Percentiles rank a stretch among this genome's conserved stretches.
Conservation (phyloP, 306 rosid species). For the Purshia tridentata region DNA sequence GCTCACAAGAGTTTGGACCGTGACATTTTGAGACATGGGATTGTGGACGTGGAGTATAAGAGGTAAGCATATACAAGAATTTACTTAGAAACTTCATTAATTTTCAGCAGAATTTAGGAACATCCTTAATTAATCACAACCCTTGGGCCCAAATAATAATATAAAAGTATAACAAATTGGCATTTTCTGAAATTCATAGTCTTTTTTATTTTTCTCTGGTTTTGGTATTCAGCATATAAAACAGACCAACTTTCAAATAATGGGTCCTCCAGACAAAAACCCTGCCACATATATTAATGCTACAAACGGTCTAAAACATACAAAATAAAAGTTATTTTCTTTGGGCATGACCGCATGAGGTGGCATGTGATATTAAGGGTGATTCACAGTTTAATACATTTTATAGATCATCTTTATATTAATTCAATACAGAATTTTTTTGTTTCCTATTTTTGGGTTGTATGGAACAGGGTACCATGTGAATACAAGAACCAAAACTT, state of each 20-base stretch:
- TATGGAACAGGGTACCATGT: constrained; percentile 65
- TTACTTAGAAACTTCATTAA: not conserved
- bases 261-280: constrained; percentile 22
- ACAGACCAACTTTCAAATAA: constrained; percentile 16
- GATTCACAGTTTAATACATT: too few relatives aligned
- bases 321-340: not conserved
- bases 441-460: not conserved
- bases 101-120: not conserved
- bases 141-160: not conserved
- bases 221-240: too few relatives aligned
- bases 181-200: not conserved
- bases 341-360: too few relatives aligned
- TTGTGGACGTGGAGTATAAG: constrained; percentile 70
- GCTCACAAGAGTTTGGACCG: constrained; percentile 51
- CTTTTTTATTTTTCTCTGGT: constrained; percentile 12
- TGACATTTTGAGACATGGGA: constrained; percentile 53
- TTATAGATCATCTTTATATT: too few relatives aligned
- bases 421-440: not conserved
- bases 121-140: not conserved
- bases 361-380: too few relatives aligned
- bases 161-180: not conserved
- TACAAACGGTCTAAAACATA: constrained; percentile 42
- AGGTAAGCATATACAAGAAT: constrained; percentile 42
- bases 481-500: constrained; percentile 61
- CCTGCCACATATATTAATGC: constrained; percentile 26